Conservation (phyloP, 2,329 filamentous ascomycete genomes). For the Fusarium metavorans region DNA sequence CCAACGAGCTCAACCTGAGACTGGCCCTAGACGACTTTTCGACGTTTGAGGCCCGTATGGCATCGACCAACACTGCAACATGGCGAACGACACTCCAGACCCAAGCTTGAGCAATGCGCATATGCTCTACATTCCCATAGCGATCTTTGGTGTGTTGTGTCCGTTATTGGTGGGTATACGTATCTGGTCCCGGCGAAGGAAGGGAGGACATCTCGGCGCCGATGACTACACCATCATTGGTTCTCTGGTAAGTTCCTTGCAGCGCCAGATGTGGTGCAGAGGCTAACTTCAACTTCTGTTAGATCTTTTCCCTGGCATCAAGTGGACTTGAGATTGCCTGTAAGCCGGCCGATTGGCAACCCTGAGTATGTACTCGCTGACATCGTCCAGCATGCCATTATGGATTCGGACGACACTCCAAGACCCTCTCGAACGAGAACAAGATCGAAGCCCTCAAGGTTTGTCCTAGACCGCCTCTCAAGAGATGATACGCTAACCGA, state of each 20-base stretch:
- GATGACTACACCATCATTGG: slow-evolving; percentile 41
- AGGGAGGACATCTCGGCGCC: slow-evolving; percentile 33
- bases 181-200: slow-evolving; percentile 36
- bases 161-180: slow-evolving; percentile 34
- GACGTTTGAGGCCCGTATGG: slow-evolving; percentile 8
- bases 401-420: slow-evolving; percentile 39
- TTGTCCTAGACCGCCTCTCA: neutral
- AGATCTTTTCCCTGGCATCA: slow-evolving; percentile 28
- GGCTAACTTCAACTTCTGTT: neutral
- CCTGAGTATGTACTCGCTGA: neutral
- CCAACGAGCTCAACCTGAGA: slow-evolving; percentile 20
- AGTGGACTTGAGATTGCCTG: slow-evolving; percentile 33
- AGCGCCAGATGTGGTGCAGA: neutral
- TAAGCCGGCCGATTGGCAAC: neutral
- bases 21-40: slow-evolving; percentile 21
- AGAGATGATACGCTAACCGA: neutral
- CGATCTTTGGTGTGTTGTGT: slow-evolving; percentile 40
- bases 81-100: slow-evolving; percentile 17
- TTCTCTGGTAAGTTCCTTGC: slow-evolving; percentile 27
- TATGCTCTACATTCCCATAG: slow-evolving; percentile 43
- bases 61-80: slow-evolving; percentile 23
- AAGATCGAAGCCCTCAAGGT: slow-evolving; percentile 38
- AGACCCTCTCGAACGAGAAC: slow-evolving; percentile 17
- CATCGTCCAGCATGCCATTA: slow-evolving; percentile 36
- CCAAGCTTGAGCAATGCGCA: slow-evolving; percentile 37